Percentiles rank a stretch among this genome's conserved stretches.
phyloP scores from a whole-genome alignment of 2,329 filamentous ascomycete genomes.

The Fusarium foetens region DNA sequence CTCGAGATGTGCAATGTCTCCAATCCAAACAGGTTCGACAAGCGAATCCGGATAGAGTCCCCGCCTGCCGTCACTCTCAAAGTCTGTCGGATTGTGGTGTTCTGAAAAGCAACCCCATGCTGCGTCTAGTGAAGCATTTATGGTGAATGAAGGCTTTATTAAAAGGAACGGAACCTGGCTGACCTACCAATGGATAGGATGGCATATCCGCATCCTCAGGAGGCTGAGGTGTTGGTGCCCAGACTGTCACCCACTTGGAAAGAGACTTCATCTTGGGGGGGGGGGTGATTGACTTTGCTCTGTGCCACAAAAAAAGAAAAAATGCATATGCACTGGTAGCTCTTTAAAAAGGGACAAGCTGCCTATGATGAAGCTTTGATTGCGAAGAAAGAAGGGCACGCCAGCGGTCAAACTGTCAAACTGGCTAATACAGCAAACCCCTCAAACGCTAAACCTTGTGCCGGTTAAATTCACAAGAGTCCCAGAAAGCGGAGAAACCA shows the following conservation, averaged over 20 bases:
- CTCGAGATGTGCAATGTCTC: not conserved
- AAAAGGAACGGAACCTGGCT: too few relatives aligned
- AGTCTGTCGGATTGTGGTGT: not conserved
- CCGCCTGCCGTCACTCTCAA: not conserved
- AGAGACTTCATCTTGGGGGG: not conserved
- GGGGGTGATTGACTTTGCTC: accelerated
- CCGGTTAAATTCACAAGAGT: not conserved
- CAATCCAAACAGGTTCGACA: not conserved
- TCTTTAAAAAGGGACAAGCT: too few relatives aligned
- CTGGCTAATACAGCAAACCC: not conserved
- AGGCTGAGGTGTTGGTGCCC: not conserved
- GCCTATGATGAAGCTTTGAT: not conserved
- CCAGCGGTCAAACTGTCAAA: too few relatives aligned
- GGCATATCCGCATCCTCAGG: not conserved
- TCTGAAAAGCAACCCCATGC: not conserved
- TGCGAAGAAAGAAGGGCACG: not conserved
- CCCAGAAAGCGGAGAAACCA: not conserved
- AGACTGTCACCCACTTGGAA: not conserved
- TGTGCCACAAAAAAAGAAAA: too few relatives aligned
- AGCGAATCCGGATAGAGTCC: not conserved
- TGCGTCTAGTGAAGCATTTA: not conserved
- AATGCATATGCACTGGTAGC: too few relatives aligned
- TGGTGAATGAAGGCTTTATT: not conserved
- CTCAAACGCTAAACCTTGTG: not conserved
- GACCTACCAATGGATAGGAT: not conserved